Evolutionary conservation across 2,329 filamentous ascomycete genomes (phyloP).

Genomic region (Venturia aucupariae): DNA sequence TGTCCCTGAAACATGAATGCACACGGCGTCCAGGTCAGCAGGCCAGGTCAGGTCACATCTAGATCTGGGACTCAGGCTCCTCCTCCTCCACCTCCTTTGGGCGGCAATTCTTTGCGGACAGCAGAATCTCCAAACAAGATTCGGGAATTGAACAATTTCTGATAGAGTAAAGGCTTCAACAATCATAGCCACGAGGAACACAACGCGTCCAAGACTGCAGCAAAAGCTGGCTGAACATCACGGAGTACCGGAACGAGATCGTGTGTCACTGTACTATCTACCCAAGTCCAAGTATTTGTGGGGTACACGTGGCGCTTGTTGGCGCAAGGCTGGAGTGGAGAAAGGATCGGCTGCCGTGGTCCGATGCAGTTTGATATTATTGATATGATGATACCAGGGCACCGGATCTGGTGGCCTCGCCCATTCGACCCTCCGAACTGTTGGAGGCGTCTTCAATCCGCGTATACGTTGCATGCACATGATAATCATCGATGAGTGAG

Average conservation of each 20-base stretch:
- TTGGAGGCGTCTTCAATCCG: too few relatives aligned
- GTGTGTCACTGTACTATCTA: neutral
- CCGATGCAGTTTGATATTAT: neutral
- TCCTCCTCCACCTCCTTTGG: neutral
- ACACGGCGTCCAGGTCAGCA: neutral
- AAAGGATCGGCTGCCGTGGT: neutral
- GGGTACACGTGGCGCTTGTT: neutral
- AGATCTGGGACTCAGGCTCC: neutral
- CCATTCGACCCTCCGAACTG: too few relatives aligned
- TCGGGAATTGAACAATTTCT: too few relatives aligned
- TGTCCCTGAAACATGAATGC: neutral
- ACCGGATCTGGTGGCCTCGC: too few relatives aligned
- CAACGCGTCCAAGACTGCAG: too few relatives aligned
- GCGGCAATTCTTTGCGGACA: neutral
- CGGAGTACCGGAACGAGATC: neutral
- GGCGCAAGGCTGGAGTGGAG: neutral
- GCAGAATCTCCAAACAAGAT: too few relatives aligned
- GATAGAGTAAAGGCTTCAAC: too few relatives aligned
- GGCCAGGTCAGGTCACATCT: neutral
- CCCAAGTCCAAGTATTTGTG: too few relatives aligned
- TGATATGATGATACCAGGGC: too few relatives aligned
- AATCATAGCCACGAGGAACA: too few relatives aligned
- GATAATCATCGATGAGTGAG: too few relatives aligned
- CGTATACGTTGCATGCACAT: too few relatives aligned
- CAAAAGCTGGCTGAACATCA: neutral